Base-by-base conservation (phyloP, 495 filamentous ascomycete genomes). In the Tuber borchii region DNA sequence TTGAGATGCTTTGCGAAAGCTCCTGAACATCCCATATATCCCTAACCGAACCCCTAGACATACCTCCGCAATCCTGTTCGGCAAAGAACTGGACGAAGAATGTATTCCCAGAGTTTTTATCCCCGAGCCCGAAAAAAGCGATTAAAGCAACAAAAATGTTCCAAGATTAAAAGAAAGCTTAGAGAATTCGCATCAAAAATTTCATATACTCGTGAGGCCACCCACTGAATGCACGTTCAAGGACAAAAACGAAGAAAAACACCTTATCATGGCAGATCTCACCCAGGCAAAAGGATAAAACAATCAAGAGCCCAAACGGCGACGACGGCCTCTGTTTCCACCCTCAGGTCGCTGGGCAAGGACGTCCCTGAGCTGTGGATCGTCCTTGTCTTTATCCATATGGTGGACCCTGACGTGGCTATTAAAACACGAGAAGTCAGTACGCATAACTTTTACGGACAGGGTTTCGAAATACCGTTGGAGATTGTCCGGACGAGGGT, bases 401-500 rank as follows among this genome's bases (percentile, higher is more conserved):
- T 97, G 95, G 77, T 97, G 94, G 48, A 93, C 93, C 68, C 92
- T 88, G 37, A 97, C 94, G 83, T 97, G 93, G 85, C 93, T 95
- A 79, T 70, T 6, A 46, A 34, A 40, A 44, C 19, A 71, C 80
- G 65, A 74, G 71, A 72, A 76, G 69, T 20, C 6, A 37, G 22
- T n/a, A 34, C 22, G 37, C 43, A 31, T 70, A 39, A 26, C 56
- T 65, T 19, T 17, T 34, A 65, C 31, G 43, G 31, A 22, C 31
- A 71, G 69, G 34, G 51, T 71, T 72, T 71, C n/a, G 73, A 83
- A 88, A 78, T 85, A 97, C 95, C 96, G 90, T 87, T 98, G 96
- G 44, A 99, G 87, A 88, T 99, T 98, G 84, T 98, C 96, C 39
- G 96, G 96, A 79, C 96, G 88, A 31, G 96, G 95, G 83, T 99